Base-by-base conservation (phyloP, 768 basidiomycete genomes). In the Mrakia blollopis region DNA sequence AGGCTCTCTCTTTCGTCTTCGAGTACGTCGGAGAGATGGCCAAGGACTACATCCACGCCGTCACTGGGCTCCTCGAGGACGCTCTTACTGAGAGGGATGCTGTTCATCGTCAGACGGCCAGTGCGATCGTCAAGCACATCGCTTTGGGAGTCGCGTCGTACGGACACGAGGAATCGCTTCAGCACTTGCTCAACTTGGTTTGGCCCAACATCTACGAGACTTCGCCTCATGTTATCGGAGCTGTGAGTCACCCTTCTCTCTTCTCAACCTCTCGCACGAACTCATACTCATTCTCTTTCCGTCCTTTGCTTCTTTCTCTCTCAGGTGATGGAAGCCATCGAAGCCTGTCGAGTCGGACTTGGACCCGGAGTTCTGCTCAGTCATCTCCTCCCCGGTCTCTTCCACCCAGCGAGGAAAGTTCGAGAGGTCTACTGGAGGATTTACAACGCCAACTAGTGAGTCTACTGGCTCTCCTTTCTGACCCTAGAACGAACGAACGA, bases 121-220 rank as follows among this genome's bases (percentile, higher is more conserved):
- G 92, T 80, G 94, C 96, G 13, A 99, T 99, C 80, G 96, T 99
- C 81, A 98, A 98, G 86, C 97, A 99, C 83, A 86, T 99, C 63
- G 94, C 97, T 5, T 88, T 99, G 41, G 97, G 97, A 61, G 76
- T 97, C 9, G 95, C 97, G 0, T 97, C 97, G 65, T 88, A 98
- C 37, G 96, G 97, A 0, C 95, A 94, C 81, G 97, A 99, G 85
- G 97, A 99, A 84, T 96, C 96, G 18, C 92, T 98, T 89, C 88
- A 94, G 72, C 97, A 99, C 82, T 85, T 98, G 69, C 93, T 98
- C 91, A 99, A 99, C 83, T 88, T 99, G 37, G 92, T 98, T 21
- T 98, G 95, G 95, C 97, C 97, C 1, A 98, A 98, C 83, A 95
- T 94, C 84, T 98, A 98, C 83, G 96, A 98, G 86, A 96, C 95